A percentile compares a stretch with the other conserved stretches of the same genome.
These are phyloP conservation scores for Ophiostoma piceae DNA, from an alignment of 2,329 filamentous ascomycete species.

Conservation along the genomic window DNA sequence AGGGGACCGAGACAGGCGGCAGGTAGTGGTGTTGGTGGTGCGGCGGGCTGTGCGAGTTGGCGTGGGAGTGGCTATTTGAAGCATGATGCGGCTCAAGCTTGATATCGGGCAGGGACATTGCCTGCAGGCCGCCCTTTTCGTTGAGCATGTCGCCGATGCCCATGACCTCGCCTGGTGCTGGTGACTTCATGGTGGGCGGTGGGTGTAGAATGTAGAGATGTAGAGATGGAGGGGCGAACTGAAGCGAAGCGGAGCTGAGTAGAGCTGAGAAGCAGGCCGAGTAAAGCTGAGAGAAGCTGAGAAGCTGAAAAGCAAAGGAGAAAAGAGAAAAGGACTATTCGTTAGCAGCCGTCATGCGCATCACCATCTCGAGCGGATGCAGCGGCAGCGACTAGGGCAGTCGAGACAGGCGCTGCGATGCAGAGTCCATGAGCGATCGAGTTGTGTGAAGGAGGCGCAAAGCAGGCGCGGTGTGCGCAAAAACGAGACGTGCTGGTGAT, in stretches of 20 bases:
- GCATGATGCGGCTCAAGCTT: slow-evolving; percentile 20
- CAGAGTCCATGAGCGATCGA: background rate
- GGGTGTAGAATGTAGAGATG: background rate
- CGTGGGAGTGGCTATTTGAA: background rate
- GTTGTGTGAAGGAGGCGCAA: background rate
- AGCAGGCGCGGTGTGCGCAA: background rate
- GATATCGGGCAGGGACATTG: slow-evolving; percentile 29
- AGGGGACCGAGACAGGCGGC: too few species aligned
- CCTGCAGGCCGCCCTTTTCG: slow-evolving; percentile 41
- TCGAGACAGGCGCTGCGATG: background rate
- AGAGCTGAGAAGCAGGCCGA: background rate
- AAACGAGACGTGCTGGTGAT: background rate
- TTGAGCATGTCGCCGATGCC: slow-evolving; percentile 51
- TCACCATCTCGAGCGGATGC: background rate
- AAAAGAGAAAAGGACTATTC: background rate
- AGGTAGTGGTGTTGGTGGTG: slow-evolving; percentile 20
- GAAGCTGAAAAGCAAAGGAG: background rate
- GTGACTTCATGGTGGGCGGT: slow-evolving; percentile 38
- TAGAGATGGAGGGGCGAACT: background rate
- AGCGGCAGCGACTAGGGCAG: slow-evolving; percentile 11
- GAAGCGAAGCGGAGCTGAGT: background rate
- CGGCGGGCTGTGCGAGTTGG: background rate
- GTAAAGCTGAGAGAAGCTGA: background rate
- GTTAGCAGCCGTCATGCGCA: slow-evolving; percentile 21
- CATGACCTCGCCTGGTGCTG: slow-evolving; percentile 47